Conservation (phyloP, 345 rosid species). For the Populus nigra region DNA sequence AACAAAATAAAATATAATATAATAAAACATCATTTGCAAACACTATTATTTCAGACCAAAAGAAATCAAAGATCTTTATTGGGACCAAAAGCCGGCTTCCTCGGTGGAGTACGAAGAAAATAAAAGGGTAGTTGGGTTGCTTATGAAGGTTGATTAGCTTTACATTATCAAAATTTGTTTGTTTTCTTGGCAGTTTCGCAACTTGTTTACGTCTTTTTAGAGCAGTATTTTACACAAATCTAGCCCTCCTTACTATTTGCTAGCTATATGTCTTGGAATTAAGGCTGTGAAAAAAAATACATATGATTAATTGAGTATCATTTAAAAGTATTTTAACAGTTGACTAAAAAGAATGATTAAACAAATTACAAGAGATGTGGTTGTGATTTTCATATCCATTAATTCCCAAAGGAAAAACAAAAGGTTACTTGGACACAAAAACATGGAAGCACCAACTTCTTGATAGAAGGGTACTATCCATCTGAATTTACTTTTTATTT, state of each 20-base stretch:
- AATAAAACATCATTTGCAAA: too few species aligned
- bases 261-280: too few species aligned
- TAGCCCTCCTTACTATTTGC: too few species aligned
- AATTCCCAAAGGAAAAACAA: not conserved
- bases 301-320: too few species aligned
- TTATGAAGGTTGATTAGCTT: not conserved
- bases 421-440: not conserved
- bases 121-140: constrained; percentile 8
- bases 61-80: not conserved
- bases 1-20: too few species aligned
- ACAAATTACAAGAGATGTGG: too few species aligned
- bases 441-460: not conserved
- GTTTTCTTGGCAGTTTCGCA: not conserved
- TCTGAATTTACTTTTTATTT: too few species aligned
- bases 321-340: too few species aligned
- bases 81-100: not conserved
- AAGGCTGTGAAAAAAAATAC: too few species aligned
- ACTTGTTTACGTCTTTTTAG: rapidly evolving
- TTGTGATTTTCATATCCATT: not conserved
- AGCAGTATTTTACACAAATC: too few species aligned
- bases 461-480: not conserved
- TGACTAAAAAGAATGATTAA: not conserved
- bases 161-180: not conserved
- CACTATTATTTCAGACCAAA: too few species aligned
- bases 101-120: constrained; percentile 11